Evolutionary conservation across 352 stramenopile genomes (phyloP).

Genomic region (Globisporangium viniferum): DNA sequence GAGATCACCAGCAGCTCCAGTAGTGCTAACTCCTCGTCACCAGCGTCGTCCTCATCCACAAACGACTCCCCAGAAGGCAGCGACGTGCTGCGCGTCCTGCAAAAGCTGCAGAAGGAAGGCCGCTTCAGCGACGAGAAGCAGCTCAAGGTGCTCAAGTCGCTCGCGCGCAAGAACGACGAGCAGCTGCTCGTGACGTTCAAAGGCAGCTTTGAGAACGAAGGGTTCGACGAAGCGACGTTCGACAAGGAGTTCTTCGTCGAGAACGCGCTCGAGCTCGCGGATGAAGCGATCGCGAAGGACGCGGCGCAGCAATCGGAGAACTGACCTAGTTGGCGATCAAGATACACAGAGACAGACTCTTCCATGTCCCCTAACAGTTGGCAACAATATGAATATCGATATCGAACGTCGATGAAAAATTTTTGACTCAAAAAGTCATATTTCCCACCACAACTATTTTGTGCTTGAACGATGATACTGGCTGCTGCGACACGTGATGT

Average conservation of each 20-base stretch:
- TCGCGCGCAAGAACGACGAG: constrained; percentile 79
- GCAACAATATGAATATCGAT: not conserved
- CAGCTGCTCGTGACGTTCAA: constrained; percentile 78
- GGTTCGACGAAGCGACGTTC: constrained; percentile 52
- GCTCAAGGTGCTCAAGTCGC: constrained; percentile 81
- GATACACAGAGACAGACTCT: not conserved
- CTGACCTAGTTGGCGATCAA: not conserved
- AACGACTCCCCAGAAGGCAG: constrained; percentile 32
- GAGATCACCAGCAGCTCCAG: not conserved
- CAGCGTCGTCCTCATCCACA: constrained; percentile 14
- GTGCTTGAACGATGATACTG: not conserved
- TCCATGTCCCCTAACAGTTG: not conserved
- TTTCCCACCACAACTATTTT: too few species aligned
- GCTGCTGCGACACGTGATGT: not conserved
- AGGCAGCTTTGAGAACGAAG: constrained; percentile 63
- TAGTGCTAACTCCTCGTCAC: constrained; percentile 1
- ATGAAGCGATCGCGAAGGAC: constrained; percentile 43
- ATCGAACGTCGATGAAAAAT: too few species aligned
- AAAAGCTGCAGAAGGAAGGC: constrained; percentile 81
- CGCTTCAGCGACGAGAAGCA: constrained; percentile 58
- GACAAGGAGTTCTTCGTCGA: constrained; percentile 84
- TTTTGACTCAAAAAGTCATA: too few species aligned
- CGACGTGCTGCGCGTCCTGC: constrained; percentile 69
- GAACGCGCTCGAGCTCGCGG: constrained; percentile 73
- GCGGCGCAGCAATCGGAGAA: constrained; percentile 16